phyloP scores from a whole-genome alignment of 2,329 filamentous ascomycete genomes.

The Colletotrichum tanaceti region DNA sequence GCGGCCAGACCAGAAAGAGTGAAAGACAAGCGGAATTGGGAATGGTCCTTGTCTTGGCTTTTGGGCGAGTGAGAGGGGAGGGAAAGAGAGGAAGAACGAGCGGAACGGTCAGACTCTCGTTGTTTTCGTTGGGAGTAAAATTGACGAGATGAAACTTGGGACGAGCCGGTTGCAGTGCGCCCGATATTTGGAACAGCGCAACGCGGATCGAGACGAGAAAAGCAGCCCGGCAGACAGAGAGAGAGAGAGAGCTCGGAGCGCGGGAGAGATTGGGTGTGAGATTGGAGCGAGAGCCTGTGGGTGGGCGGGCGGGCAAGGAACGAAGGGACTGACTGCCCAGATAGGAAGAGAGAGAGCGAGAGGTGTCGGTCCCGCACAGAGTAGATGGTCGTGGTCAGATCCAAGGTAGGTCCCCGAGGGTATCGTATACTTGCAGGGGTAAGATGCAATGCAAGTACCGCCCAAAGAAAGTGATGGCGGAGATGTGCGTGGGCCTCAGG shows the following conservation, averaged over 20 bases:
- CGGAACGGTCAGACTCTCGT: slow-evolving; percentile 36
- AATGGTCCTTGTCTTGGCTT: slow-evolving; percentile 39
- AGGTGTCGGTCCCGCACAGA: background rate
- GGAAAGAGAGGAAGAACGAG: slow-evolving; percentile 23
- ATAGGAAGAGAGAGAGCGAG: background rate
- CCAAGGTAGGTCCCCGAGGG: slow-evolving; percentile 20
- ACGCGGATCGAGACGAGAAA: slow-evolving; percentile 24
- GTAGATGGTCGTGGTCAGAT: background rate
- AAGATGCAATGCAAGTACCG: slow-evolving; percentile 33
- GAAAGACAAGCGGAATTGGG: slow-evolving; percentile 32
- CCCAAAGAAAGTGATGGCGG: slow-evolving; percentile 36
- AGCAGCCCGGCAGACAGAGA: slow-evolving; percentile 20
- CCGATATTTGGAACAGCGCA: slow-evolving; percentile 38
- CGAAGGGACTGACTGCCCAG: background rate
- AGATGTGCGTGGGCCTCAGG: slow-evolving; percentile 37
- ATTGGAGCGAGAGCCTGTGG: background rate
- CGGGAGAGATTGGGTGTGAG: background rate
- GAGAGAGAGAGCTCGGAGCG: slow-evolving; percentile 4
- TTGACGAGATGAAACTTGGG: slow-evolving; percentile 45
- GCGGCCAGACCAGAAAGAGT: slow-evolving; percentile 33
- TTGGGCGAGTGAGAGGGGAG: slow-evolving; percentile 26
- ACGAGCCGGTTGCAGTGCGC: slow-evolving; percentile 41
- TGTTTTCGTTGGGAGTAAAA: slow-evolving; percentile 39
- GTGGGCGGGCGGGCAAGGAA: background rate
- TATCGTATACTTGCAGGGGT: slow-evolving; percentile 40